phyloP scores from a whole-genome alignment of 495 filamentous ascomycete species.

The Penicillium verhagenii region DNA sequence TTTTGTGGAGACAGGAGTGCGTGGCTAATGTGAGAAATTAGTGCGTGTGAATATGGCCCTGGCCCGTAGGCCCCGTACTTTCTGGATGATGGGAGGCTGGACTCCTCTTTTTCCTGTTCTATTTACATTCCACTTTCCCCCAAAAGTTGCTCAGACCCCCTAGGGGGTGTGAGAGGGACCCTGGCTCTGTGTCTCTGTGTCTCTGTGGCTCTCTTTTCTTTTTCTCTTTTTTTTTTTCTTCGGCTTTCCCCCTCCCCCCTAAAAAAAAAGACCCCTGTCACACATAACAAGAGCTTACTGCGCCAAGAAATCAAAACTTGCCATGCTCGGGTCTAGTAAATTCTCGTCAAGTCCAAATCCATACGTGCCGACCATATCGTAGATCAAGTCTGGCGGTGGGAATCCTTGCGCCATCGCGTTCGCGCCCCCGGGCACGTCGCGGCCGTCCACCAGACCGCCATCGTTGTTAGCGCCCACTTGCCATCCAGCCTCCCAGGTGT shows the following conservation, averaged over 20 bases:
- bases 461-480: conserved; percentile 23
- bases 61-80: too few species aligned
- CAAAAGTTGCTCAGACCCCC: conserved; percentile 1
- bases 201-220: too few species aligned
- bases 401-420: conserved; percentile 50
- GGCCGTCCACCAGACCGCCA: conserved; percentile 10
- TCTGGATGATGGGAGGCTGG: too few species aligned
- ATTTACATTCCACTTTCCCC: conserved; percentile 13
- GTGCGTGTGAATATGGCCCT: conserved; percentile 12
- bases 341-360: conserved; percentile 50
- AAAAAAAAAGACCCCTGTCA: conserved; percentile 2
- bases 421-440: conserved; percentile 41
- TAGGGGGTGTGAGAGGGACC: background rate
- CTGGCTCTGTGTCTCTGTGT: background rate
- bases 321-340: conserved; percentile 47
- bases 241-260: background rate
- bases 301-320: conserved; percentile 46
- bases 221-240: background rate
- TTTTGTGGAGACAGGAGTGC: conserved; percentile 18
- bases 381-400: conserved; percentile 48
- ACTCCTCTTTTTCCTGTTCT: background rate
- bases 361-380: conserved; percentile 51
- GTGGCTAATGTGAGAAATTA: conserved; percentile 5
- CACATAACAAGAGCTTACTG: conserved; percentile 19
- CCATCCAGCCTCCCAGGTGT: conserved; percentile 44